Evolutionary conservation across 768 basidiomycete genomes (phyloP), one percentile per base, ranked within the genome.

Genomic region (Phylloporus arenicola): DNA sequence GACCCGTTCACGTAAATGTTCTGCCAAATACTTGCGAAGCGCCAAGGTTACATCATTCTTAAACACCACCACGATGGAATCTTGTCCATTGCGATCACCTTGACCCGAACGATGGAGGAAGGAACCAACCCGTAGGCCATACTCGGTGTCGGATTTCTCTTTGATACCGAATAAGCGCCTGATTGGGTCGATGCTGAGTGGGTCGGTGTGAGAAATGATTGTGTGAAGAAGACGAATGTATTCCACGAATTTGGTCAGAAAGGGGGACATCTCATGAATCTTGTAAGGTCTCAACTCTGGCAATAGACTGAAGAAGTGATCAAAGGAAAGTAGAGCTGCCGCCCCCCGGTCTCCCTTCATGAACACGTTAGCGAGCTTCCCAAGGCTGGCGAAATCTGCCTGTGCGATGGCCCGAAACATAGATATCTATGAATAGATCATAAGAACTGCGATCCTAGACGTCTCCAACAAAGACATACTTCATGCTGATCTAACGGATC

Each of bases 371-470:
- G 62, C 72, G 3, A 80, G 60, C 11, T 54, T 39, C 6, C 57
- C 47, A 4, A 82, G 69, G 8, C 55, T 39, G 0, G 22, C 33
- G 1, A 56, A 22, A 29, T 73, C 62, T 7, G 51, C 50, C 1
- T 54, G 41, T 8, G 52, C 43, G 6, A 74, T 69, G 13, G 71
- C 64, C 10, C 55, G 57, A 42, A 75, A 75, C 73, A 62, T 62
- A 14, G 51, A 53, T 25, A 64, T 45, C 61, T 62, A n/a, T 3
- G 7, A 47, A 13, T 3, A 43, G 19, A 22, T 34, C 10, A 19
- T 42, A 13, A 45, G 40, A 37, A 13, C 0, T 3, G 0, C 19
- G 7, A 27, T 27, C 24, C 8, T 12, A 19, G 1, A 24, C 5
- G 3, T 27, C 30, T 17, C 4, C 14, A 50, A 52, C 39, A n/a